Conservation (phyloP, 345 rosid genomes). For the Dipteronia sinensis region DNA sequence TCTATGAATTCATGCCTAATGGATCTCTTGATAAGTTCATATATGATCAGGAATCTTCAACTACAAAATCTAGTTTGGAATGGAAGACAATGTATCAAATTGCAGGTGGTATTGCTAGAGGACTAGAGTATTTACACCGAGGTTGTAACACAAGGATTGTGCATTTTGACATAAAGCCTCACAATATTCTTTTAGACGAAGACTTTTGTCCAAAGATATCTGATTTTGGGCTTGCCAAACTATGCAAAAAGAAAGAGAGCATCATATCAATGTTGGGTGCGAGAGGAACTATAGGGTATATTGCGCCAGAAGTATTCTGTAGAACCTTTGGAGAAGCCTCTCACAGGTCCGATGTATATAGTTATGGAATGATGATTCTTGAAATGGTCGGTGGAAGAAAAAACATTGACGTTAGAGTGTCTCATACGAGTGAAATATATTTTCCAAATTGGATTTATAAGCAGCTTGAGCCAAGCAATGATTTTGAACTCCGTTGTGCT, state of each 20-base stretch:
- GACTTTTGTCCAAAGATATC: conserved; percentile 43
- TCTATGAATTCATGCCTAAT: too few relatives aligned
- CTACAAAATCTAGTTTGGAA: not conserved
- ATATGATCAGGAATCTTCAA: not conserved
- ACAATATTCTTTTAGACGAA: conserved; percentile 44
- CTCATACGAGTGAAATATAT: conserved; percentile 18
- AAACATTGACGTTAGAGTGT: conserved; percentile 2
- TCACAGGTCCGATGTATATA: conserved; percentile 48
- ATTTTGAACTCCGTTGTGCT: not conserved
- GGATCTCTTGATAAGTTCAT: conserved; percentile 41
- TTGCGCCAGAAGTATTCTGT: conserved; percentile 47
- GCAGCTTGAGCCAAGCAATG: conserved; percentile 4
- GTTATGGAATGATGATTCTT: conserved; percentile 51
- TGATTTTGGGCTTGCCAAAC: conserved; percentile 59
- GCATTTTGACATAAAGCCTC: conserved; percentile 55
- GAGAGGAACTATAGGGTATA: conserved; percentile 51
- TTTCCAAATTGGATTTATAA: conserved; percentile 23
- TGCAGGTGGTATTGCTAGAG: conserved; percentile 41
- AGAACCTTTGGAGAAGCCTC: conserved; percentile 38
- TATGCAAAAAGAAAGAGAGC: conserved; percentile 34
- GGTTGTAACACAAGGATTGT: conserved; percentile 58
- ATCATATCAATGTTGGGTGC: conserved; percentile 30
- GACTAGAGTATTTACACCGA: conserved; percentile 51
- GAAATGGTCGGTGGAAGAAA: conserved; percentile 42
- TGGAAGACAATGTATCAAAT: conserved; percentile 28